A percentile compares a stretch with the other conserved stretches of the same genome.
These are phyloP conservation scores for Sporothrix luriei DNA, from an alignment of 2,329 filamentous ascomycete genomes.

Conservation along the genomic window DNA sequence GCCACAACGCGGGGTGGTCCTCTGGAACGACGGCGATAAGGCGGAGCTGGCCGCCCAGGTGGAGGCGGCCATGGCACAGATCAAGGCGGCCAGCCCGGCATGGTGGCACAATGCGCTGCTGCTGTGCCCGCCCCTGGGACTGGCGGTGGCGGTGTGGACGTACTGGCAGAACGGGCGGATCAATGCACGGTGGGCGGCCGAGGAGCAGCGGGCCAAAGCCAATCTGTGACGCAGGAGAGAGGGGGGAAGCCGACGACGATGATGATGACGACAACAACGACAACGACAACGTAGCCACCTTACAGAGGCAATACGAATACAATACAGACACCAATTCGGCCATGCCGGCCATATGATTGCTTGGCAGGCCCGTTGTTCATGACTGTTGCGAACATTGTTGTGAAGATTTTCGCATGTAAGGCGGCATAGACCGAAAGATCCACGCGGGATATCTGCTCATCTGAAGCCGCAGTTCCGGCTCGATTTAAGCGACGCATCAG, in stretches of 20 bases:
- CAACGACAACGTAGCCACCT: too few relatives aligned
- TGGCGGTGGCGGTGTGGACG: conserved; percentile 68
- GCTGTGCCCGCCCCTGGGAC: conserved; percentile 73
- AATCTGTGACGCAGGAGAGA: conserved; percentile 43
- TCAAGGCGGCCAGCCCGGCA: conserved; percentile 65
- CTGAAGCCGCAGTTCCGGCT: neutral
- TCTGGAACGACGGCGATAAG: conserved; percentile 85
- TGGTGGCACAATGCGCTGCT: conserved; percentile 80
- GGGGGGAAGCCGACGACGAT: neutral
- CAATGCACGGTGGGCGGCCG: conserved; percentile 69
- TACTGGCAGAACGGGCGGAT: conserved; percentile 71
- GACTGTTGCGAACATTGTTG: neutral
- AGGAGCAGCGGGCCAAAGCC: conserved; percentile 53
- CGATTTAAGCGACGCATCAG: neutral
- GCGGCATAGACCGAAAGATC: neutral
- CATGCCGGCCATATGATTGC: too few relatives aligned
- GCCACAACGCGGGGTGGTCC: conserved; percentile 58
- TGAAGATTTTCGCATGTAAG: neutral
- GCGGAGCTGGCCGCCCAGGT: conserved; percentile 71
- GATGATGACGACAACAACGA: too few relatives aligned
- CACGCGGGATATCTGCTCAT: neutral
- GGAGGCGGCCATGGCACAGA: conserved; percentile 62
- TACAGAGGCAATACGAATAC: too few relatives aligned
- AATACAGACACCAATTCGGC: too few relatives aligned
- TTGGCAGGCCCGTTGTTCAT: conserved; percentile 13